Conservation (phyloP, 2,329 filamentous ascomycete species). For the Aureobasidium lini region DNA sequence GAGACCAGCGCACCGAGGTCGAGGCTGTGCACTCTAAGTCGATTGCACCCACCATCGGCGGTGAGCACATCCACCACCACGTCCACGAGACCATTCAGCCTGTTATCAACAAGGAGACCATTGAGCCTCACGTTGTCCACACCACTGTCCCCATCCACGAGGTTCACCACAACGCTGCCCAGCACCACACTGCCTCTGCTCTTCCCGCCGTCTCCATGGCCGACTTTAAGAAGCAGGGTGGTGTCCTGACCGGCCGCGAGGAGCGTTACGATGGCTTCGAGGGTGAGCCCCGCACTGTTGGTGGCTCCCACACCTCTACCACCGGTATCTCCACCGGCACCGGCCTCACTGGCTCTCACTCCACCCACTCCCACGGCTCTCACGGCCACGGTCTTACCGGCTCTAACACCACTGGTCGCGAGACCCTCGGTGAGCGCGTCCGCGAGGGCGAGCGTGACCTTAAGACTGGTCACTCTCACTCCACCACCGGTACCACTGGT, state of each 20-base stretch:
- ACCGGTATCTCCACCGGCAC: conserved; percentile 12
- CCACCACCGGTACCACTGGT: background rate
- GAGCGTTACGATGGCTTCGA: conserved; percentile 53
- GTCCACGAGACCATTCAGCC: conserved; percentile 65
- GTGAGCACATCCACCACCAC: conserved; percentile 59
- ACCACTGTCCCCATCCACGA: conserved; percentile 67
- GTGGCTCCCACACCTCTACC: conserved; percentile 19
- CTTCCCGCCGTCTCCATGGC: conserved; percentile 57
- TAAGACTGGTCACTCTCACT: background rate
- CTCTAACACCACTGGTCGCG: conserved; percentile 11
- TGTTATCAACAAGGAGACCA: conserved; percentile 58
- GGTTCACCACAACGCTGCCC: conserved; percentile 58
- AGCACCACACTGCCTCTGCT: conserved; percentile 58
- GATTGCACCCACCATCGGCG: conserved; percentile 44
- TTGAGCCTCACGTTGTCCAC: conserved; percentile 61
- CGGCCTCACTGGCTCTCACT: conserved; percentile 1
- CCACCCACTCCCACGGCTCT: background rate
- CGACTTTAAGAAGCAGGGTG: conserved; percentile 55
- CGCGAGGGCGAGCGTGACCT: conserved; percentile 6
- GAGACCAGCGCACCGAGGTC: conserved; percentile 40
- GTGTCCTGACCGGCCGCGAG: conserved; percentile 46
- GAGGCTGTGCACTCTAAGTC: conserved; percentile 44
- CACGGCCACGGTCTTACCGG: background rate
- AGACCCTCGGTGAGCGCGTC: background rate
- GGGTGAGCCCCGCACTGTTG: conserved; percentile 51